Evolutionary conservation across 2,329 filamentous ascomycete genomes (phyloP), one percentile per base, ranked within the genome.

Genomic region (Trichophyton benhamiae): DNA sequence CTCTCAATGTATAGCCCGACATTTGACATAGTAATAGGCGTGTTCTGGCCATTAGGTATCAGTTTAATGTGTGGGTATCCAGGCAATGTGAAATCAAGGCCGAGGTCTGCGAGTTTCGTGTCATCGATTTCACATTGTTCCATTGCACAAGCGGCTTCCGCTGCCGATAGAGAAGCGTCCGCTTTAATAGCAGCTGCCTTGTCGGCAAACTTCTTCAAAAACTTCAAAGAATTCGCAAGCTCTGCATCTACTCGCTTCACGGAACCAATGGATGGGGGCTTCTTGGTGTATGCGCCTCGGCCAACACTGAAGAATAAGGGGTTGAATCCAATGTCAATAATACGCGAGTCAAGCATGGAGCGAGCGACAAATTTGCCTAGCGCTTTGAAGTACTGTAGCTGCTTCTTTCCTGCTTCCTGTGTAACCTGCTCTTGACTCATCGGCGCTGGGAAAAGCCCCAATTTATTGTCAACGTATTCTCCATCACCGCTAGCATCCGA

Each of bases 251-350:
- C 91, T 3, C 87, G 84, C 72, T 91, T 95, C 57, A 99, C 86
- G 1, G 94, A 89, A 4, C 90, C 91, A 6, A 99, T 80, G 0
- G 91, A 96, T 11, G 91, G 91, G 22, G 85, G 85, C 3, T 96
- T 85, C 0, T 83, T 77, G 15, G 78, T 78, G 13, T 78, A 81
- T 52, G 80, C 83, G 67, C 95, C 88, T 36, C 52, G 52, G 15
- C 89, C 89, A 65, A 96, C 88, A 62, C 92, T 89, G 85, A 99
- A 99, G 78, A 99, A 96, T 4, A 91, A 95, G 1, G 94, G 89
- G 71, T 96, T 99, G 76, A 99, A 94, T 61, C 92, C 94, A 66
- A 99, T 86, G 69, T 99, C 94, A 67, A 99, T 96, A 71, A 99
- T 97, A 60, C 94, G 85, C 0, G 92, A 96, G 72, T 99, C 94